These are phyloP conservation scores for Calonectria henricotiae DNA, from an alignment of 2,329 filamentous ascomycete species.

Conservation along the genomic window DNA sequence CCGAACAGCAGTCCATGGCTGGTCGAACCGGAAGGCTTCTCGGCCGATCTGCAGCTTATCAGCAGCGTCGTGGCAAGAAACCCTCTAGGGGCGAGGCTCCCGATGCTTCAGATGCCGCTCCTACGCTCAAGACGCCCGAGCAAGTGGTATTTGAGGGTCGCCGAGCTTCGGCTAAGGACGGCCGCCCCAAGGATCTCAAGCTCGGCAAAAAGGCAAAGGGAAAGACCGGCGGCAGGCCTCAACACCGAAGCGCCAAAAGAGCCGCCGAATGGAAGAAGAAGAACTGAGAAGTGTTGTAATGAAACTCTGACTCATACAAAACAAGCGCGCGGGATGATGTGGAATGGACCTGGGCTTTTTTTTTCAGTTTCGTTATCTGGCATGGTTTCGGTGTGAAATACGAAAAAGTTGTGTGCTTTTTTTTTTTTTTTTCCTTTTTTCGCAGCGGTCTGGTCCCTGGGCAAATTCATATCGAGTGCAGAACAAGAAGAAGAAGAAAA, in stretches of 20 bases:
- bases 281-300: conserved; percentile 39
- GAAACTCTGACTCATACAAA: neutral
- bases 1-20: conserved; percentile 79
- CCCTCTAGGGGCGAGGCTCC: conserved; percentile 45
- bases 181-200: conserved; percentile 75
- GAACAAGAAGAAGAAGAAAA: neutral
- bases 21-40: conserved; percentile 84
- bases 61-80: conserved; percentile 59
- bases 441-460: conserved; percentile 10
- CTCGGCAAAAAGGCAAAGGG: conserved; percentile 72
- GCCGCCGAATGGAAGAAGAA: conserved; percentile 66
- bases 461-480: conserved; percentile 25
- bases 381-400: conserved; percentile 4
- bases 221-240: conserved; percentile 57
- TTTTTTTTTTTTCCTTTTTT: conserved; percentile 27
- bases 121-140: conserved; percentile 73
- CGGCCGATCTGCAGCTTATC: conserved; percentile 76
- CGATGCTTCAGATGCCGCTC: conserved; percentile 37
- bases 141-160: conserved; percentile 87
- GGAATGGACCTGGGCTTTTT: conserved; percentile 4
- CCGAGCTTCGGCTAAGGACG: conserved; percentile 78
- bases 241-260: conserved; percentile 60
- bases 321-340: neutral
- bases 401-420: conserved; percentile 32
- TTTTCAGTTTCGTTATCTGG: neutral